phyloP scores from a whole-genome alignment of 2,329 filamentous ascomycete species.

The Pezicula carpinea region DNA sequence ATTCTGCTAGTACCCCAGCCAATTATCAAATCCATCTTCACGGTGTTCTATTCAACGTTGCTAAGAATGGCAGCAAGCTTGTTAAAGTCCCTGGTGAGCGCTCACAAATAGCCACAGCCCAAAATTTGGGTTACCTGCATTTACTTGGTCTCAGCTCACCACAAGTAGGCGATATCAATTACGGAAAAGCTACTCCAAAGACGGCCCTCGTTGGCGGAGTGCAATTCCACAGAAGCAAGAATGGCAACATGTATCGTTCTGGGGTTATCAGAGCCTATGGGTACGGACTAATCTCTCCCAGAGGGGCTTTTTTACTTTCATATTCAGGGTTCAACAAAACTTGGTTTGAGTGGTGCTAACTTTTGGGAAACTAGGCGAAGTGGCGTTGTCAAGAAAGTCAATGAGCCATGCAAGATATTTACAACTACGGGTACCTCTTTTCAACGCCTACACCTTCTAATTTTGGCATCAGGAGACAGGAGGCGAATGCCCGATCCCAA shows the following conservation, averaged over 20 bases:
- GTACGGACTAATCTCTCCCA: conserved; percentile 50
- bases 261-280: conserved; percentile 70
- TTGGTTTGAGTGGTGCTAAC: conserved; percentile 26
- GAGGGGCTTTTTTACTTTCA: too few species aligned
- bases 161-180: conserved; percentile 50
- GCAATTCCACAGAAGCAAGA: conserved; percentile 79
- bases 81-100: conserved; percentile 64
- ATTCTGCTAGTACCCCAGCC: conserved; percentile 30
- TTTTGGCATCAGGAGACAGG: conserved; percentile 9
- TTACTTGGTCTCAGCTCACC: conserved; percentile 24
- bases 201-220: conserved; percentile 69
- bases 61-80: conserved; percentile 78
- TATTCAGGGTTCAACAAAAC: conserved; percentile 10
- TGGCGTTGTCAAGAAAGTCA: conserved; percentile 59
- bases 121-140: not conserved
- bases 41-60: conserved; percentile 69
- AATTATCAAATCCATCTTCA: conserved; percentile 63
- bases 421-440: conserved; percentile 60
- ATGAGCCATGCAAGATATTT: conserved; percentile 70
- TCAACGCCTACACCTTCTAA: conserved; percentile 21
- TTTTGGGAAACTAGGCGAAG: conserved; percentile 20
- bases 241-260: conserved; percentile 78
- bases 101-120: conserved; percentile 6
- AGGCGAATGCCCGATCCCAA: conserved; percentile 20
- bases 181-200: conserved; percentile 68